These are phyloP conservation scores for Turritis glabra DNA, from an alignment of 345 rosid genomes.

Conservation along the genomic window DNA sequence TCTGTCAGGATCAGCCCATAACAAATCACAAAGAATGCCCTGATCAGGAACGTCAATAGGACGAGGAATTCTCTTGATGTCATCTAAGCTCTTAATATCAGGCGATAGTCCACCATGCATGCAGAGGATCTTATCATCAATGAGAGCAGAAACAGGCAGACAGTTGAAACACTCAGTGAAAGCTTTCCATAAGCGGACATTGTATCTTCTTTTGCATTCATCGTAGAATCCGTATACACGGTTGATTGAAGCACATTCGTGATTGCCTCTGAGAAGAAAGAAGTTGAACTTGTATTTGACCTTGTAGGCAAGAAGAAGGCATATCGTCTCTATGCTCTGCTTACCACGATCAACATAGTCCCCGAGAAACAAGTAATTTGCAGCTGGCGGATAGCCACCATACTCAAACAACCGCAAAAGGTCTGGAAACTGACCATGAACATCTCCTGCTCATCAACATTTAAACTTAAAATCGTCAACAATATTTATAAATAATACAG, in stretches of 20 bases:
- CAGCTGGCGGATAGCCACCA: constrained; percentile 77
- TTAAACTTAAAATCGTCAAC: not conserved
- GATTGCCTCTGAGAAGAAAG: constrained; percentile 72
- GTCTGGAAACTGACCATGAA: constrained; percentile 87
- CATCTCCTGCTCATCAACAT: constrained; percentile 57
- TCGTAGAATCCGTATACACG: constrained; percentile 75
- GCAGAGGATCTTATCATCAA: constrained; percentile 85
- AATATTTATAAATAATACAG: not conserved
- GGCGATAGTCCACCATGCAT: constrained; percentile 96
- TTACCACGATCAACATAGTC: constrained; percentile 90
- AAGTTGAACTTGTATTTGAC: constrained; percentile 66
- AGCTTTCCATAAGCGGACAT: constrained; percentile 70
- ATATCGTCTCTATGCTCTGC: constrained; percentile 77
- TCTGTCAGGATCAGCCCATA: constrained; percentile 87
- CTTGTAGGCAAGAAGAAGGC: constrained; percentile 72
- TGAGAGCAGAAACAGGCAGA: constrained; percentile 66
- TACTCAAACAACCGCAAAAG: constrained; percentile 84
- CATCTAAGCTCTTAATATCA: constrained; percentile 62
- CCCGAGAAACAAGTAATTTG: constrained; percentile 81
- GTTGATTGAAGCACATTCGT: constrained; percentile 75
- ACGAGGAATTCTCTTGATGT: constrained; percentile 63
- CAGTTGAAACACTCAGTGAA: constrained; percentile 69
- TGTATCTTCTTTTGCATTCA: constrained; percentile 80
- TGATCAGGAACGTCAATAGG: constrained; percentile 79
- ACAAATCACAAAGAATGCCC: constrained; percentile 85